Base-by-base conservation (phyloP, 2,329 filamentous ascomycete species). In the Trematosphaeria pertusa region DNA sequence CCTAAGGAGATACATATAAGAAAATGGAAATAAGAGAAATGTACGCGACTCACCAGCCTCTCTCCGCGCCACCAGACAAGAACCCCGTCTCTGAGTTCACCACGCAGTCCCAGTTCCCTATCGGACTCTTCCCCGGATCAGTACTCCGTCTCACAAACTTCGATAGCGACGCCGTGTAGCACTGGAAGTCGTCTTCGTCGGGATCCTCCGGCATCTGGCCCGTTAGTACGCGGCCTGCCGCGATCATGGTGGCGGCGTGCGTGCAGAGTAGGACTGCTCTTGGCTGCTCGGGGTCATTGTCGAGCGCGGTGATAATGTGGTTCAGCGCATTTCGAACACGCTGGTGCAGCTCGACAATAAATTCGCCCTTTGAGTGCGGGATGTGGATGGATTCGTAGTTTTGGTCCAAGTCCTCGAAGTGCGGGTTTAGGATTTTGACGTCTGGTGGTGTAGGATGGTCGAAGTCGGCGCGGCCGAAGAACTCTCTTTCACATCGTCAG, bases 191-290 rank as follows among this genome's bases (percentile, higher is more conserved):
- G 53, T 94, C 87, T 41, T 82, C 81, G 6, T 83, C 83, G 21
- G 85, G 78, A 65, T 87, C 84, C 1, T 84, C 80, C 0, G 92
- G 92, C 80, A 93, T 86, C 20, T 61, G 54, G 8, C 91, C 91
- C 2, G 92, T 97, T 59, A 99, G 76, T 1, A 85, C 86, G 31
- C 94, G 82, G 1, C 93, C 93, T 57, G 94, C 82, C 7, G 89
- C 87, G 67, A 99, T 97, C 62, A 97, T 82, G 9, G 87, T 85
- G 3, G 94, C 94, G 1, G 94, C 94, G 75, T 99, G 94, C 1
- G 89, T 88, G 73, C 90, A 96, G 30, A 99, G 79, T 31, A 97
- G 72, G 18, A 96, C 79, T 0, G 89, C 81, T 60, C 82, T 84
- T 24, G 79, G 77, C 30, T 82, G 78, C n/a, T 85, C 83, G 37